Base-by-base conservation (phyloP, 768 basidiomycete species). In the Rhodotorula babjevae region DNA sequence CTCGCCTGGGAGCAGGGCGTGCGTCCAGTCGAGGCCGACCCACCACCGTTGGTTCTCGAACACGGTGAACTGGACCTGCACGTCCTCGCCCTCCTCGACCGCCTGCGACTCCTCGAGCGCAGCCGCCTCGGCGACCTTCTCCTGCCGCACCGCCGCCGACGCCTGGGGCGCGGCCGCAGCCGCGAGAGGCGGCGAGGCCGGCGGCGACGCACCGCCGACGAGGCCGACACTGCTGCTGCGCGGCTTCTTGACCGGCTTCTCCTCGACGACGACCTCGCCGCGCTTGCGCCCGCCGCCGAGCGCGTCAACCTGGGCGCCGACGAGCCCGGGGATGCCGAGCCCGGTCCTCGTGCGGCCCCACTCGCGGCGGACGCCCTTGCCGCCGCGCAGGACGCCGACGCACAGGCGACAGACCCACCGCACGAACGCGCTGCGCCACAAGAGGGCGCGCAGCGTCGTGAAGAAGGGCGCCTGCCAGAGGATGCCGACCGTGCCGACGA, bases 21-120 rank as follows among this genome's bases (percentile, higher is more conserved):
- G 80, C 25, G 83, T 83, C 83, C 83, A 84, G 68, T 84, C 83
- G 15, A 84, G 67, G 5, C 82, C 83, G 73, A 84, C 81, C 83
- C 83, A 84, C 80, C 80, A 81, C 44, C 80, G 53, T 71, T 81
- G 79, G 49, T 81, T 81, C 67, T 81, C 79, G 65, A 78, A 78
- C 14, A 79, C 73, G 31, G 77, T 79, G 33, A 81, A 81, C 63
- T 75, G 69, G 50, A 79, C 77, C 49, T 91, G 81, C 25, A 92
- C 84, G 50, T 83, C 80, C 25, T 82, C 79, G 61, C 89, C 36
- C 53, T 67, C 63, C n/a, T 15, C 47, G 23, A 33, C 23, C 21
- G 44, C 46, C 2, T 29, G 29, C 2, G 31, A 46, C 33, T 40
- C 57, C 15, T 29, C 65, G 11, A 44, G 40, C 14, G 50, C 55